These are phyloP conservation scores for Phytophthora pistaciae DNA, from an alignment of 352 stramenopile species.

Conservation along the genomic window DNA sequence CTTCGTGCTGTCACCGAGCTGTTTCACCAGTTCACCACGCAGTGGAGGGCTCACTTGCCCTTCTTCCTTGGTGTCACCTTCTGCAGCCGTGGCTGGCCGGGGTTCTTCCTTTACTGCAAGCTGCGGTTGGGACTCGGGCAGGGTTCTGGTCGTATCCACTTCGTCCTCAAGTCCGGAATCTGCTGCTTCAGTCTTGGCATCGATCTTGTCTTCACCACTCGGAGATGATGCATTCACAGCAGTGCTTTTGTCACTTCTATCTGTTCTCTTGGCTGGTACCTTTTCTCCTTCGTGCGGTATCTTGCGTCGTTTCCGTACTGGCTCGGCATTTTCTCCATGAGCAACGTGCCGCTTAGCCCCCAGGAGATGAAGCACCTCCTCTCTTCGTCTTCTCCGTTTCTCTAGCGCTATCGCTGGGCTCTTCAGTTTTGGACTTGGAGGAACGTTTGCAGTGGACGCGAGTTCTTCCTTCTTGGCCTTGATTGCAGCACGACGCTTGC, in stretches of 20 bases:
- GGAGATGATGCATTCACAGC: neutral
- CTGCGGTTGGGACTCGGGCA: neutral
- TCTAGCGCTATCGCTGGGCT: neutral
- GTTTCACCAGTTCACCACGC: constrained; percentile 8
- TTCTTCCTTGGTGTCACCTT: constrained; percentile 21
- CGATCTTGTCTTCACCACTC: neutral
- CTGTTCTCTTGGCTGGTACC: neutral
- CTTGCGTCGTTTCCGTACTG: neutral
- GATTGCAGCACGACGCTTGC: constrained; percentile 1
- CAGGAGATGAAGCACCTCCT: neutral
- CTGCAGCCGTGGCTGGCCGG: neutral
- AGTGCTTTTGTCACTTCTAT: neutral
- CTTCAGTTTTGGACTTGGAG: neutral
- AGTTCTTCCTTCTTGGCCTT: constrained; percentile 22
- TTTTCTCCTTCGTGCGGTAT: neutral
- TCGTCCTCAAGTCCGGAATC: neutral
- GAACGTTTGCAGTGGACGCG: neutral
- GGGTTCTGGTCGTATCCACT: neutral
- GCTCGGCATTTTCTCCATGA: neutral
- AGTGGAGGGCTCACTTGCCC: constrained; percentile 14
- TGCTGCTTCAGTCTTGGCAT: neutral
- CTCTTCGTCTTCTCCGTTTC: neutral
- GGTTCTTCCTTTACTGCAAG: neutral
- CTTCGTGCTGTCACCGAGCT: constrained; percentile 9
- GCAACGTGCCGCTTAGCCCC: neutral